Evolutionary conservation across 768 basidiomycete genomes (phyloP).

Genomic region (Suillus variegatus): DNA sequence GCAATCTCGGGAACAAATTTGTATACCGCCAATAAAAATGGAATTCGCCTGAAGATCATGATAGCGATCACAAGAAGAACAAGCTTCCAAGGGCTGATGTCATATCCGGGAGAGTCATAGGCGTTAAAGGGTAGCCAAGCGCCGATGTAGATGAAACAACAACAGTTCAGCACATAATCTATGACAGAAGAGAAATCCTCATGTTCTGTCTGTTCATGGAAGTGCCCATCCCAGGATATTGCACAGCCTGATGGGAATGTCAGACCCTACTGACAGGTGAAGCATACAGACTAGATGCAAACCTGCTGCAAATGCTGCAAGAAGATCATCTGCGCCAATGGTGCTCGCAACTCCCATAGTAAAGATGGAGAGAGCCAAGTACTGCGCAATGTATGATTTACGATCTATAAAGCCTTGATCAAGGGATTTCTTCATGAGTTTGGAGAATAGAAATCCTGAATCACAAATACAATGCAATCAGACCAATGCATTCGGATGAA

Average conservation of each 20-base stretch:
- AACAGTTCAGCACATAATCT: constrained; percentile 82
- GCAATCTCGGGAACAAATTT: constrained; percentile 85
- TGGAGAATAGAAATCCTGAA: constrained; percentile 63
- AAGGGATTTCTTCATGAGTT: constrained; percentile 72
- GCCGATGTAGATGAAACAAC: constrained; percentile 82
- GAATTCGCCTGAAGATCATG: constrained; percentile 77
- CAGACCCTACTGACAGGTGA: constrained; percentile 1
- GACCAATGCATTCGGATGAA: neutral
- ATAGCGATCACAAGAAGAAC: constrained; percentile 67
- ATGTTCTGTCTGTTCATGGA: constrained; percentile 77
- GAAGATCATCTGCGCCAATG: constrained; percentile 83
- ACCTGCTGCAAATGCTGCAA: constrained; percentile 89
- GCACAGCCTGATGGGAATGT: constrained; percentile 68
- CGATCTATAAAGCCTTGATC: constrained; percentile 65
- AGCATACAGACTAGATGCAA: constrained; percentile 9
- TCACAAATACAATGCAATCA: neutral
- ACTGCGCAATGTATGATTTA: constrained; percentile 88
- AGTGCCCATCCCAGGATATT: constrained; percentile 89
- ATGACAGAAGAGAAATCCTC: constrained; percentile 89
- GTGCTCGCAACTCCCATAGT: constrained; percentile 76
- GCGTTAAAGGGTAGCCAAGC: constrained; percentile 77
- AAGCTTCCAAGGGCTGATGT: constrained; percentile 71
- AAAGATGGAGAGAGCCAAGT: constrained; percentile 70
- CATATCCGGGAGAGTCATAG: constrained; percentile 58
- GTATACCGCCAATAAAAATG: constrained; percentile 74